Conservation (phyloP, 257 asterid species). For the Solanum sejunctum region DNA sequence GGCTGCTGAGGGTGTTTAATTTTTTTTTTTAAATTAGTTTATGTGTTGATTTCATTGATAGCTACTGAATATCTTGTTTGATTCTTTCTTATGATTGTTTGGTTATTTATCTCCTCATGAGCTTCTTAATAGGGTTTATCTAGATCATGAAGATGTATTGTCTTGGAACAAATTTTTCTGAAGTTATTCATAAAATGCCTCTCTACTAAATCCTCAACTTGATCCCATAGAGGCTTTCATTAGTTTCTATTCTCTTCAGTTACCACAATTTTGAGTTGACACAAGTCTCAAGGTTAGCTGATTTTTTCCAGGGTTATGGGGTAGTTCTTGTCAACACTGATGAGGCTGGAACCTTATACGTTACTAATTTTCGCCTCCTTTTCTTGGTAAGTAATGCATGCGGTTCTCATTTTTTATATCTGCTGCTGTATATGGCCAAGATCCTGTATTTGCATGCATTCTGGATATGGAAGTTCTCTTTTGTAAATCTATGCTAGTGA, state of each 20-base stretch:
- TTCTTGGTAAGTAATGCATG: slow-evolving; percentile 57
- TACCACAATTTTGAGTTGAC: background rate
- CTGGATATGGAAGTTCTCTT: background rate
- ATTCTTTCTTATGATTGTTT: background rate
- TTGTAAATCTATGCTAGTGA: background rate
- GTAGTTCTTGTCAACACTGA: slow-evolving; percentile 94
- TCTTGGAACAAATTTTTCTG: background rate
- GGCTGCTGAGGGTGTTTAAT: background rate
- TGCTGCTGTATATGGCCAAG: background rate
- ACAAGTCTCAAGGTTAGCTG: slow-evolving; percentile 11
- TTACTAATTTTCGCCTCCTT: slow-evolving; percentile 90
- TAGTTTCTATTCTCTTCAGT: background rate
- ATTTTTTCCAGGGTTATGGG: slow-evolving; percentile 57
- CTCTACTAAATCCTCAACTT: background rate
- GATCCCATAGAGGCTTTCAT: background rate
- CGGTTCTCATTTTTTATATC: background rate
- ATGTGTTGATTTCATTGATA: background rate
- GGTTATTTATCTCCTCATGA: background rate
- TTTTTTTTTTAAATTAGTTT: background rate
- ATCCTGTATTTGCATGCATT: background rate
- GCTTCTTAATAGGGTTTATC: background rate
- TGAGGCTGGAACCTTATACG: slow-evolving; percentile 82
- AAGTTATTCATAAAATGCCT: background rate
- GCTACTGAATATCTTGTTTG: background rate
- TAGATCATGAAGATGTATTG: background rate